Evolutionary conservation across 2,329 filamentous ascomycete species (phyloP), one percentile per base, ranked within the genome.

Genomic region (Fusarium illudens): DNA sequence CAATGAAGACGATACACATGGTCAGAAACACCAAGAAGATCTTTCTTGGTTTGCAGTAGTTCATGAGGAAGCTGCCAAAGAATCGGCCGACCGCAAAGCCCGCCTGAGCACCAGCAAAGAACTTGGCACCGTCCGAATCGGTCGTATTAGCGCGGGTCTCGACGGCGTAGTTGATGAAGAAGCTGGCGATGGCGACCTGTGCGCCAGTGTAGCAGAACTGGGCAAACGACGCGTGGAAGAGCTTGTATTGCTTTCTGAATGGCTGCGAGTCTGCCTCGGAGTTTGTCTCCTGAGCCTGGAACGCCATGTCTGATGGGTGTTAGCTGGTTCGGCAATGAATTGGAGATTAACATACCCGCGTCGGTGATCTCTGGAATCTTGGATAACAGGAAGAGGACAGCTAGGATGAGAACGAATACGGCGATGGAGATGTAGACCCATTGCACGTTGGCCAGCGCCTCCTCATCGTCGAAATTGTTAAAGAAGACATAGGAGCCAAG

Each of bases 151-250:
- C 77, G 50, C 88, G 83, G 4, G 88, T 89, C 67, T 90, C 87
- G 20, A 81, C 84, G n/a, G 85, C 84, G 74, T 91, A 92, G 79
- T 92, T 92, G 82, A 92, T 92, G 78, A 92, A 92, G 77, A 91
- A 92, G 48, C 78, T 79, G 1, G 88, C 88, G 58, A 90, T 87
- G 58, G 85, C 87, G 32, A 90, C 82, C 75, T 94, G 92, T 0
- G 91, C 88, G 49, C 92, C 92, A 0, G 83, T 90, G 76, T 95
- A 96, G 76, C 89, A 92, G 78, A 94, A 94, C 70, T 95, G 92
- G 0, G 91, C 90, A 70, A 89, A 86, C 0, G 90, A 87, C 12
- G 90, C 92, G 72, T 93, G 90, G 83, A 94, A 93, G 3, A 94
- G 83, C 22, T 88, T 87, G 77, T 91, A 93, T 71, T 93, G 90